A percentile compares a stretch with the other conserved stretches of the same genome.
These are phyloP conservation scores for Termitomyces sp. DNA, from an alignment of 768 basidiomycete species.

Conservation along the genomic window DNA sequence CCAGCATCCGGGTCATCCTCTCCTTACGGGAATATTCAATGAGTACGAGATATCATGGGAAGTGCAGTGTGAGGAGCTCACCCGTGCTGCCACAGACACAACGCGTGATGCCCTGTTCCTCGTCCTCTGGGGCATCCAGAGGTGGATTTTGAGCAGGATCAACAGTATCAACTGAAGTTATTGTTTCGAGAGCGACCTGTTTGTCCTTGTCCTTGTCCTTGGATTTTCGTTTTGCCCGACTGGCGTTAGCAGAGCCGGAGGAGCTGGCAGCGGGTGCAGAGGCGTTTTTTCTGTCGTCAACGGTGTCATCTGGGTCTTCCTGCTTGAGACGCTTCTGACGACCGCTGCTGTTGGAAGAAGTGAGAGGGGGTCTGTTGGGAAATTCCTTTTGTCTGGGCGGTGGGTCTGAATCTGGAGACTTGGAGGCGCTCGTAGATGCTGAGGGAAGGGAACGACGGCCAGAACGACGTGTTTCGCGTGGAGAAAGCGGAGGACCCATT, in stretches of 20 bases:
- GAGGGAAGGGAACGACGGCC: conserved; percentile 71
- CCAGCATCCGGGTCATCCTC: conserved; percentile 82
- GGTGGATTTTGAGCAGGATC: conserved; percentile 31
- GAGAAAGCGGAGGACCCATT: conserved; percentile 79
- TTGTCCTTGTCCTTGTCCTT: conserved; percentile 64
- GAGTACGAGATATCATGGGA: conserved; percentile 19
- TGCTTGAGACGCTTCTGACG: conserved; percentile 66
- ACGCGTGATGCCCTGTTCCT: conserved; percentile 68
- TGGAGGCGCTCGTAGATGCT: conserved; percentile 61
- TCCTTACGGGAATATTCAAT: conserved; percentile 28
- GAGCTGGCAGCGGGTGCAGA: conserved; percentile 30
- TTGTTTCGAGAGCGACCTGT: conserved; percentile 19
- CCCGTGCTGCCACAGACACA: conserved; percentile 84
- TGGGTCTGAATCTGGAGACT: conserved; percentile 71
- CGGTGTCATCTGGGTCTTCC: conserved; percentile 66
- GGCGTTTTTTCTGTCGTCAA: conserved; percentile 51
- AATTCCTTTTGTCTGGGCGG: conserved; percentile 47
- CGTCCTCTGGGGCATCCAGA: conserved; percentile 48
- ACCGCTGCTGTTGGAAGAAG: conserved; percentile 34
- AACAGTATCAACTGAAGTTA: conserved; percentile 20
- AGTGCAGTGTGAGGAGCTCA: conserved; percentile 31
- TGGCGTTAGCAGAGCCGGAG: conserved; percentile 24
- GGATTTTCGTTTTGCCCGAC: conserved; percentile 56
- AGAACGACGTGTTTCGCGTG: conserved; percentile 74
- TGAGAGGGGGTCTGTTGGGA: conserved; percentile 37